Conservation (phyloP, 495 filamentous ascomycete species). For the Amniculicola lignicola region DNA sequence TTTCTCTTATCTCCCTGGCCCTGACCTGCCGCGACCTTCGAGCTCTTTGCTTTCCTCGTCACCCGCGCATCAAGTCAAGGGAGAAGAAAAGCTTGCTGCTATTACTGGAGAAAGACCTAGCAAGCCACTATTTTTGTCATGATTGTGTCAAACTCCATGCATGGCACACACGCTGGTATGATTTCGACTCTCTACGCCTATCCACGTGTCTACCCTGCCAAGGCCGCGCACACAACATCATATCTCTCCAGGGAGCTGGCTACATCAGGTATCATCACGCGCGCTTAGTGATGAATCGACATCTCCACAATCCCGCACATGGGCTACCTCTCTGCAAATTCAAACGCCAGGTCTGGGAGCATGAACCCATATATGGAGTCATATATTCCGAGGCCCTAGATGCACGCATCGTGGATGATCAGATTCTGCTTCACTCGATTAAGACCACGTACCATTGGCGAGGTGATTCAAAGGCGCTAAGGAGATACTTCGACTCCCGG, state of each 20-base stretch:
- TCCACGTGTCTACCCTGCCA: constrained; percentile 4
- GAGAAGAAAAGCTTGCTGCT: constrained; percentile 21
- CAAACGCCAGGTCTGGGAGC: not conserved
- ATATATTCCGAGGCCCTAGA: constrained; percentile 8
- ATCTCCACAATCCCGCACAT: constrained; percentile 18
- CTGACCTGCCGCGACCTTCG: constrained; percentile 19
- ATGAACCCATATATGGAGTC: constrained; percentile 4
- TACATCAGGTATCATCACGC: constrained; percentile 13
- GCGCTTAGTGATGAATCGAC: constrained; percentile 25
- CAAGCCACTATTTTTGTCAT: constrained; percentile 16
- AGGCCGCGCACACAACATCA: not conserved
- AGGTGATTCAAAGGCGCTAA: constrained; percentile 14
- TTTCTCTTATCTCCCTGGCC: constrained; percentile 17
- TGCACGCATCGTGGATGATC: constrained; percentile 18
- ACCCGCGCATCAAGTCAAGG: constrained; percentile 1
- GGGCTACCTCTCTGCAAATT: constrained; percentile 15
- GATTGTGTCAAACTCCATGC: constrained; percentile 20
- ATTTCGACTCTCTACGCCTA: not conserved
- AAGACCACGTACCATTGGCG: constrained; percentile 13
- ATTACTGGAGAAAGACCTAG: constrained; percentile 16
- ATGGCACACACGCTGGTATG: constrained; percentile 10
- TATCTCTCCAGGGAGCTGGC: not conserved
- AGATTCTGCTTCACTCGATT: constrained; percentile 15
- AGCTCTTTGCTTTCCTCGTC: constrained; percentile 17
- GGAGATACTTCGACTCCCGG: constrained; percentile 14